phyloP scores from a whole-genome alignment of 2,329 filamentous ascomycete genomes.

The Coniochaeta hoffmannii region DNA sequence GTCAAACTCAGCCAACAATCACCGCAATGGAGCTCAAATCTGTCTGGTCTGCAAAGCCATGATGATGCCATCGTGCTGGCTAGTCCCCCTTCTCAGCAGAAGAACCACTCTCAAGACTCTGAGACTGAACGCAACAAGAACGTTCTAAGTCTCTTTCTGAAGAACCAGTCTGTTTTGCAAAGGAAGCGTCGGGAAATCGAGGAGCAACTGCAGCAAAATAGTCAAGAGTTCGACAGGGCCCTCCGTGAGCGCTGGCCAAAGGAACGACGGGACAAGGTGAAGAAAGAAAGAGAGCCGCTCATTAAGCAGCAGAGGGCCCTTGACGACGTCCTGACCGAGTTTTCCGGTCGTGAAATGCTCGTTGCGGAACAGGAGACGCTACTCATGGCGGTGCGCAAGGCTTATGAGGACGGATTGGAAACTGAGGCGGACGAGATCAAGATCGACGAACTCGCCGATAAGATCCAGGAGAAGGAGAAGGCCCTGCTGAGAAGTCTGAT shows the following conservation, averaged over 20 bases:
- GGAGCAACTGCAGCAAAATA: slow-evolving; percentile 37
- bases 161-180: slow-evolving; percentile 23
- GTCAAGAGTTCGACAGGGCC: slow-evolving; percentile 36
- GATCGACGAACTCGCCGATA: slow-evolving; percentile 39
- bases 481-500: slow-evolving; percentile 32
- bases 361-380: slow-evolving; percentile 36
- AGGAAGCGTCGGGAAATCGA: slow-evolving; percentile 30
- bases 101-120: slow-evolving; percentile 15
- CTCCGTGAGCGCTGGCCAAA: slow-evolving; percentile 38
- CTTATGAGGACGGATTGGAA: slow-evolving; percentile 42
- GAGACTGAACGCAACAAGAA: slow-evolving; percentile 20
- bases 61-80: not conserved
- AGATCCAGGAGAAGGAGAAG: slow-evolving; percentile 36
- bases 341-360: slow-evolving; percentile 34
- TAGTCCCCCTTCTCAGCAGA: not conserved
- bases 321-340: slow-evolving; percentile 30
- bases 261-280: slow-evolving; percentile 38
- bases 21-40: not conserved
- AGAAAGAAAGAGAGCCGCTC: slow-evolving; percentile 40
- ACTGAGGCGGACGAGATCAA: slow-evolving; percentile 43
- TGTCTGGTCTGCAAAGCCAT: not conserved
- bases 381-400: slow-evolving; percentile 37
- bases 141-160: slow-evolving; percentile 28
- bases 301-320: slow-evolving; percentile 37
- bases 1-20: not conserved